phyloP scores from a whole-genome alignment of 306 rosid genomes.

The Begonia fuchsioides region DNA sequence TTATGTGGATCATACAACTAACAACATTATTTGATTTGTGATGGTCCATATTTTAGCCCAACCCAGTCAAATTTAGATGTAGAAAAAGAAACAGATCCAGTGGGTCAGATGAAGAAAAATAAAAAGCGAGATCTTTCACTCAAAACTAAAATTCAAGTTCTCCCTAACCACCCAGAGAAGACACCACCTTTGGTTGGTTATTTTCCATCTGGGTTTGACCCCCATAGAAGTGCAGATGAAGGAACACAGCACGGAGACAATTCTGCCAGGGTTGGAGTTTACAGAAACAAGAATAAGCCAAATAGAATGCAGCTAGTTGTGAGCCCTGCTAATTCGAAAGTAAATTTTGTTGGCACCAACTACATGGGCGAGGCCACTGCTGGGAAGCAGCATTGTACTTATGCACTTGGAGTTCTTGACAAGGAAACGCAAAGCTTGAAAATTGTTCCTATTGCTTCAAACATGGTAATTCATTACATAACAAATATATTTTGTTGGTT shows the following conservation, averaged over 20 bases:
- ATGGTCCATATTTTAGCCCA: no score
- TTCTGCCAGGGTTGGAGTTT: conserved; percentile 23
- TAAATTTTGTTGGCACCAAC: conserved; percentile 72
- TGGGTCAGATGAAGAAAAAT: conserved; percentile 20
- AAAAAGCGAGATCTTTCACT: conserved; percentile 13
- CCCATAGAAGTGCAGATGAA: conserved; percentile 6
- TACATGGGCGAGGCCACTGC: conserved; percentile 60
- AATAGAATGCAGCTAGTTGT: conserved; percentile 66
- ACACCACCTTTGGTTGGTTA: conserved; percentile 53
- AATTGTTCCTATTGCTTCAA: conserved; percentile 48
- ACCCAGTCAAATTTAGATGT: not conserved
- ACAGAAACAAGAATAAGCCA: conserved; percentile 25
- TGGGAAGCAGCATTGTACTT: conserved; percentile 31
- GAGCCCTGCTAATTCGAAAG: conserved; percentile 34
- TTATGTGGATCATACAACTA: no score
- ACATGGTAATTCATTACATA: conserved; percentile 30
- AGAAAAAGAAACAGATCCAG: not conserved
- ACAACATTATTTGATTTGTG: no score
- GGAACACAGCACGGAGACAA: conserved; percentile 1
- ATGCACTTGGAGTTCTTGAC: conserved; percentile 69
- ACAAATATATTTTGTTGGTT: no score
- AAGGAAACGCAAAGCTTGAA: conserved; percentile 45
- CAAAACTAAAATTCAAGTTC: conserved; percentile 31
- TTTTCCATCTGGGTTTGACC: conserved; percentile 73
- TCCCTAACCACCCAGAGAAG: conserved; percentile 27